Percentiles rank a stretch among this genome's conserved stretches.
These are phyloP conservation scores for Smittium culicis DNA, from an alignment of 371 early-diverging fungal species.

Conservation along the genomic window DNA sequence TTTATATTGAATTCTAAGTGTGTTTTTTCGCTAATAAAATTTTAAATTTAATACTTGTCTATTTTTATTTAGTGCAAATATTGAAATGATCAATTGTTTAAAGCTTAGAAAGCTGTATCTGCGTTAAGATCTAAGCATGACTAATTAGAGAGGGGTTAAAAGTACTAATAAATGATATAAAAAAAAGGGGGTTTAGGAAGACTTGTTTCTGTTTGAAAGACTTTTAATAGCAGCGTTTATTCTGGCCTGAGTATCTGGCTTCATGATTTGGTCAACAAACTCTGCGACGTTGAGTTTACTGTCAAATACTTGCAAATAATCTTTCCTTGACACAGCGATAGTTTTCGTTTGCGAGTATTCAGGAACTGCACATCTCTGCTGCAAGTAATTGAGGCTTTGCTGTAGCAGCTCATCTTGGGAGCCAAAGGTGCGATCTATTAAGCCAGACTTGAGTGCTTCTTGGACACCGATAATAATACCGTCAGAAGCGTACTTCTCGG, in stretches of 20 bases:
- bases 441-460: slow-evolving; percentile 25
- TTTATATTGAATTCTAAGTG: no score
- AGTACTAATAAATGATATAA: no score
- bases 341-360: slow-evolving; percentile 19
- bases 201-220: slow-evolving; percentile 24
- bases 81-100: no score
- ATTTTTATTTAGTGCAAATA: no score
- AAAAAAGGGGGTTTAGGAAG: no score
- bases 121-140: no score
- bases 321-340: slow-evolving; percentile 12
- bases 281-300: slow-evolving; percentile 14
- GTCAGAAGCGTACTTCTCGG: slow-evolving; percentile 28
- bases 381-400: slow-evolving; percentile 8
- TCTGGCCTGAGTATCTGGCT: slow-evolving; percentile 13
- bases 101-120: no score
- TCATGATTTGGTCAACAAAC: slow-evolving; percentile 17
- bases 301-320: slow-evolving; percentile 18
- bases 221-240: slow-evolving; percentile 10
- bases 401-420: slow-evolving; percentile 17
- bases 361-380: slow-evolving; percentile 10
- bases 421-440: slow-evolving; percentile 33
- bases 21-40: no score
- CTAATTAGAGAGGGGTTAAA: no score
- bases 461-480: slow-evolving; percentile 26
- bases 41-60: slow-evolving; percentile 16